Evolutionary conservation across 2,329 filamentous ascomycete species (phyloP).

Genomic region (Orbilia brochopaga): DNA sequence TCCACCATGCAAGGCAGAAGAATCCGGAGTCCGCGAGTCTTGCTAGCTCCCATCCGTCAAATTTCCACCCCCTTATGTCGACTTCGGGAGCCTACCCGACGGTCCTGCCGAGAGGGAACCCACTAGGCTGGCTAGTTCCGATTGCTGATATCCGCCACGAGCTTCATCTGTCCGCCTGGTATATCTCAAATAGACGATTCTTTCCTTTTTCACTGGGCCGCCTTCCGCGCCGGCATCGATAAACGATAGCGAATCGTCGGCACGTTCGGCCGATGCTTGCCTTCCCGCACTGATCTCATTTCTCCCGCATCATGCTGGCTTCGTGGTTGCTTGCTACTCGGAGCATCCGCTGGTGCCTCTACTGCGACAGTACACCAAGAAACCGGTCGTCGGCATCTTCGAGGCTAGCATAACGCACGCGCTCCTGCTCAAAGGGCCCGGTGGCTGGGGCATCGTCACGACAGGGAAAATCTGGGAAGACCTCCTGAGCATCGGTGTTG

Average conservation of each 20-base stretch:
- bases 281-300: slow-evolving; percentile 51
- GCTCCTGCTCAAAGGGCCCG: slow-evolving; percentile 63
- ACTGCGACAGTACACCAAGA: slow-evolving; percentile 60
- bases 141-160: slow-evolving; percentile 32
- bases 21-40: not conserved
- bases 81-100: not conserved
- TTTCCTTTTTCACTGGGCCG: slow-evolving; percentile 54
- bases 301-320: slow-evolving; percentile 66
- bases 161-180: not conserved
- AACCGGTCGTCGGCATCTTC: slow-evolving; percentile 81
- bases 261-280: slow-evolving; percentile 48
- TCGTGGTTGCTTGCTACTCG: slow-evolving; percentile 87
- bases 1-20: not conserved
- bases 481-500: slow-evolving; percentile 71
- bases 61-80: slow-evolving; percentile 3
- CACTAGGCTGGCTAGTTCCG: slow-evolving; percentile 4
- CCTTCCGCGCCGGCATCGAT: slow-evolving; percentile 52
- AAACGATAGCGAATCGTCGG: slow-evolving; percentile 50
- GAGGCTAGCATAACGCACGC: slow-evolving; percentile 76
- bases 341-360: slow-evolving; percentile 75
- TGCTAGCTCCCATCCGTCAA: slow-evolving; percentile 29
- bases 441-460: slow-evolving; percentile 80
- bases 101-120: not conserved
- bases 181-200: slow-evolving; percentile 38
- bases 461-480: slow-evolving; percentile 84